These are phyloP conservation scores for Mycena polygramma DNA, from an alignment of 768 basidiomycete species.

Conservation along the genomic window DNA sequence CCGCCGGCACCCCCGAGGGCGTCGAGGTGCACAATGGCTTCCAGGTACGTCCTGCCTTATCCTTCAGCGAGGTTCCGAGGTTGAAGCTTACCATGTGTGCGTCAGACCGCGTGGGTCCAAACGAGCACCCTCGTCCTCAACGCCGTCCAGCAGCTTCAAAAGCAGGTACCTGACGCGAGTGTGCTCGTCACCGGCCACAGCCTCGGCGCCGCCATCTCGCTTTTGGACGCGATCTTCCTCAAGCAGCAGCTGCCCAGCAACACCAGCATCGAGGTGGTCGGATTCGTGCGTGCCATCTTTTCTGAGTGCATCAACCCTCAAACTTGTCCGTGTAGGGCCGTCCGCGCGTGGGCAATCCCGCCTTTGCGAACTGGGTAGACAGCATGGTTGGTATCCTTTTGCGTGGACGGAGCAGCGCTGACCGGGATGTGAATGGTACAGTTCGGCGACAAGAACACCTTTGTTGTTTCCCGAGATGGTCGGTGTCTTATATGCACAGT, in stretches of 20 bases:
- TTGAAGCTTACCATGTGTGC: background rate
- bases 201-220: conserved; percentile 19
- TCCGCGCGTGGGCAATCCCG: conserved; percentile 20
- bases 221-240: conserved; percentile 27
- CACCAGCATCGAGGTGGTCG: conserved; percentile 23
- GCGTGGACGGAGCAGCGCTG: background rate
- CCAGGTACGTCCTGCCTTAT: background rate
- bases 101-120: conserved; percentile 26
- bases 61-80: background rate
- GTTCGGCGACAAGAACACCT: conserved; percentile 23
- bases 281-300: conserved; percentile 6
- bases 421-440: background rate
- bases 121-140: conserved; percentile 17
- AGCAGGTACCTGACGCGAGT: conserved; percentile 17
- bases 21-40: conserved; percentile 25
- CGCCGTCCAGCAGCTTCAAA: conserved; percentile 17
- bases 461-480: conserved; percentile 27
- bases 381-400: background rate
- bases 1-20: conserved; percentile 12
- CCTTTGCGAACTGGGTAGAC: conserved; percentile 20
- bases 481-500: background rate
- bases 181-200: conserved; percentile 18
- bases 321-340: conserved; percentile 11
- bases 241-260: conserved; percentile 27
- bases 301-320: background rate